A percentile compares a stretch with the other conserved stretches of the same genome.
phyloP scores from a whole-genome alignment of 1,284 basidiomycete species.

The Pseudozyma thailandica region DNA sequence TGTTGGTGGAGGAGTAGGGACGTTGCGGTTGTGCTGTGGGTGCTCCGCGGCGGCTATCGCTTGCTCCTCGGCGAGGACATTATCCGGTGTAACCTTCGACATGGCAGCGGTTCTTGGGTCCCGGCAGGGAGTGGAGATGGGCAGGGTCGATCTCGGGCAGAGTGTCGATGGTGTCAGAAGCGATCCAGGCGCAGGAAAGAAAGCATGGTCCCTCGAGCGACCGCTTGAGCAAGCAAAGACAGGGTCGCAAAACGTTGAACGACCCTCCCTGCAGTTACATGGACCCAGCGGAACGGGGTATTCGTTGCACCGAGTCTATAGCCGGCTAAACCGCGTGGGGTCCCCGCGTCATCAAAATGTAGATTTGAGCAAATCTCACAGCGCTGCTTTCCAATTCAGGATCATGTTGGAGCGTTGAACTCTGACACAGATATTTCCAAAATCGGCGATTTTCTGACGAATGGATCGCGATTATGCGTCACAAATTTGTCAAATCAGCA shows the following conservation, averaged over 20 bases:
- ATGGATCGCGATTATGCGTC: too few species aligned
- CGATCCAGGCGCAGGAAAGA: too few species aligned
- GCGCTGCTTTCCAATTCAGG: too few species aligned
- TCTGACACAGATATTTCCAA: neutral
- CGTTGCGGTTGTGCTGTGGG: conserved; percentile 28
- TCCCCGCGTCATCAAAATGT: too few species aligned
- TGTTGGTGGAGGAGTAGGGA: conserved; percentile 4
- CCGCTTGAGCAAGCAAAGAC: too few species aligned
- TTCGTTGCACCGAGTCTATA: conserved; percentile 33
- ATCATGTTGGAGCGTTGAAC: too few species aligned
- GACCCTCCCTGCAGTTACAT: neutral
- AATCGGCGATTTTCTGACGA: neutral
- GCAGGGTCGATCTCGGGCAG: neutral
- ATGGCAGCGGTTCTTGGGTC: neutral
- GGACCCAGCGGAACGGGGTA: too few species aligned
- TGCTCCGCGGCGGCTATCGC: conserved; percentile 35
- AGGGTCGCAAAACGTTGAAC: too few species aligned
- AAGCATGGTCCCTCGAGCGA: too few species aligned
- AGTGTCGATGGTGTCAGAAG: neutral
- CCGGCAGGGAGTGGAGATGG: neutral
- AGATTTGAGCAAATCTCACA: neutral
- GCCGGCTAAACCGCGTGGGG: conserved; percentile 28
- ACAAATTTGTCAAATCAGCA: too few species aligned
- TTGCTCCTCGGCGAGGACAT: conserved; percentile 29
- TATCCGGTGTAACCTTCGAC: conserved; percentile 16